phyloP scores from a whole-genome alignment of 192 early-diverging fungal genomes.

The Coemansia sp. region DNA sequence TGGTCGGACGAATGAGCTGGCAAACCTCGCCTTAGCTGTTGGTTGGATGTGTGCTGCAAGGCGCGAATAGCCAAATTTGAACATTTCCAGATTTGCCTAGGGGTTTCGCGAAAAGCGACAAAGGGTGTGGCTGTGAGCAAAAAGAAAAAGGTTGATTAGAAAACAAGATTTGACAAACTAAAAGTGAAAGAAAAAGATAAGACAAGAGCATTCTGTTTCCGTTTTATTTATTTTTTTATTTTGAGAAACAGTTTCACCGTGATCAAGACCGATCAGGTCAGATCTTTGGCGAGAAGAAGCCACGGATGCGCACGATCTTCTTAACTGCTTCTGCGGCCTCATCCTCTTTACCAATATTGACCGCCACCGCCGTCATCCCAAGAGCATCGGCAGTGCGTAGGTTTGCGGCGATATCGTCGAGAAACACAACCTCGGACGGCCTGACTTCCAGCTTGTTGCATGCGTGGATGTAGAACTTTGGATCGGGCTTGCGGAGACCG shows the following conservation, averaged over 20 bases:
- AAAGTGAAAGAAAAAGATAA: no score
- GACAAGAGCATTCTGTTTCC: no score
- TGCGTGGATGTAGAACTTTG: slow-evolving; percentile 68
- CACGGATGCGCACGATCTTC: slow-evolving; percentile 22
- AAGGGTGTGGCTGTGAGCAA: neutral
- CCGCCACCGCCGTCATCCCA: slow-evolving; percentile 74
- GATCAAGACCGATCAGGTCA: slow-evolving; percentile 1
- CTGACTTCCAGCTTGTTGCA: slow-evolving; percentile 70
- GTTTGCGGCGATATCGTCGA: slow-evolving; percentile 86
- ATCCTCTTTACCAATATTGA: slow-evolving; percentile 33
- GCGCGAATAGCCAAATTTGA: slow-evolving; percentile 4
- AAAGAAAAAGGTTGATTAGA: neutral
- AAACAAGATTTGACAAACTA: neutral
- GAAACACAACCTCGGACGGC: slow-evolving; percentile 71
- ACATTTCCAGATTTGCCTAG: slow-evolving; percentile 1
- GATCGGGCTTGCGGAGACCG: slow-evolving; percentile 85
- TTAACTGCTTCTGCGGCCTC: slow-evolving; percentile 33
- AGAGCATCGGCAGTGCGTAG: slow-evolving; percentile 69
- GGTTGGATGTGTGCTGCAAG: neutral
- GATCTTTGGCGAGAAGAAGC: slow-evolving; percentile 15
- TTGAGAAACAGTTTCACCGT: neutral
- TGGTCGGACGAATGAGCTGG: neutral
- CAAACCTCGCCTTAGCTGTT: neutral
- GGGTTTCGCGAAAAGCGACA: neutral
- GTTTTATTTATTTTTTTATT: no score